Evolutionary conservation across 2,329 filamentous ascomycete genomes (phyloP).

Genomic region (Dactylella cylindrospora): DNA sequence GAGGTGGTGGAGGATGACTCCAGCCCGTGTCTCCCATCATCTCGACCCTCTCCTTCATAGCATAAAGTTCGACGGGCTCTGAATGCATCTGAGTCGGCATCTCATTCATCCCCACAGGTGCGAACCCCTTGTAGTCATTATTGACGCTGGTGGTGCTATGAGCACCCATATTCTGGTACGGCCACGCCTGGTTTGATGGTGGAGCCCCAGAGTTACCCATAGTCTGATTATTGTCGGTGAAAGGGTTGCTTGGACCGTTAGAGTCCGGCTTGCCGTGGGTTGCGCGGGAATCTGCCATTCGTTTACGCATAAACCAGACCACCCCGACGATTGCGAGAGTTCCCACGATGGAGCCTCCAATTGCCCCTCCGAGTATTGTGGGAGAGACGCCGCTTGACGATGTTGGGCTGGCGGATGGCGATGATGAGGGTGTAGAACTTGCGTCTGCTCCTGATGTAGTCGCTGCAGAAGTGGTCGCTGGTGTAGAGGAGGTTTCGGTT

Average conservation of each 20-base stretch:
- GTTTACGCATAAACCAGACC: conserved; percentile 30
- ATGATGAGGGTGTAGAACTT: background rate
- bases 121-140: conserved; percentile 27
- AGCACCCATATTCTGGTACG: conserved; percentile 30
- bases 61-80: conserved; percentile 25
- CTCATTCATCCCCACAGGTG: conserved; percentile 9
- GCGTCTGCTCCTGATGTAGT: background rate
- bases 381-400: conserved; percentile 7
- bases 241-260: conserved; percentile 1
- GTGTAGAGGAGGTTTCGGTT: conserved; percentile 13
- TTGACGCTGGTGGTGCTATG: conserved; percentile 30
- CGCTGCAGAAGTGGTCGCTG: conserved; percentile 1
- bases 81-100: conserved; percentile 34
- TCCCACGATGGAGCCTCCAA: conserved; percentile 25
- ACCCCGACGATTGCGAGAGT: conserved; percentile 35
- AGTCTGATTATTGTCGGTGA: conserved; percentile 7
- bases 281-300: conserved; percentile 28
- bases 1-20: background rate
- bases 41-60: conserved; percentile 17
- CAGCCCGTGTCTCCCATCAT: conserved; percentile 24
- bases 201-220: background rate
- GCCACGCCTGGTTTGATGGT: conserved; percentile 25
- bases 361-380: conserved; percentile 17
- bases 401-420: background rate
- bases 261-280: conserved; percentile 1